Evolutionary conservation across 495 filamentous ascomycete genomes (phyloP).

Genomic region (Penicillium cosmopolitanum): DNA sequence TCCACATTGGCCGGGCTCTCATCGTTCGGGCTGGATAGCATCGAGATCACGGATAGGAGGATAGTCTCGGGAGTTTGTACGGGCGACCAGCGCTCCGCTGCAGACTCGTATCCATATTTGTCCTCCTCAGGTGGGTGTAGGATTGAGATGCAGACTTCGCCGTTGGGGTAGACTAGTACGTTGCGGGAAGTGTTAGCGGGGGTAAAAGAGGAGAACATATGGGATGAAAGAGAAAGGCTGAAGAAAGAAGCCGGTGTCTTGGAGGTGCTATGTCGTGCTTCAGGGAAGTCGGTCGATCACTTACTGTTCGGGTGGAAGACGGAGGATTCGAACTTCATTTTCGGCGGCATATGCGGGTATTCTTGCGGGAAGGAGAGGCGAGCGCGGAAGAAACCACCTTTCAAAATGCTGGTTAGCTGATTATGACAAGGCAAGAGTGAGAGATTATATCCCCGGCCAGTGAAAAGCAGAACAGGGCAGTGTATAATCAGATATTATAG

Average conservation of each 20-base stretch:
- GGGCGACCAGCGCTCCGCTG: constrained; percentile 94
- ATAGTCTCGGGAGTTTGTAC: constrained; percentile 97
- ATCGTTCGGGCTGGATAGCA: constrained; percentile 91
- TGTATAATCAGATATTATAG: too few species aligned
- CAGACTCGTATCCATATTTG: constrained; percentile 90
- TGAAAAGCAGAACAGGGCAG: background rate
- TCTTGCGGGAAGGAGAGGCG: constrained; percentile 75
- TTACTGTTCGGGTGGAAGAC: constrained; percentile 93
- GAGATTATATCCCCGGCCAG: background rate
- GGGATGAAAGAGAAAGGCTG: too few species aligned
- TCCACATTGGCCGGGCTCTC: constrained; percentile 96
- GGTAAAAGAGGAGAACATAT: too few species aligned
- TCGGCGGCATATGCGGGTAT: constrained; percentile 89
- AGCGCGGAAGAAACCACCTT: constrained; percentile 89
- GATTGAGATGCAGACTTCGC: constrained; percentile 96
- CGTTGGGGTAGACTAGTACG: constrained; percentile 72
- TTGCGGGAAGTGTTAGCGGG: background rate
- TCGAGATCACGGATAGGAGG: constrained; percentile 86
- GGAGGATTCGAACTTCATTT: constrained; percentile 85
- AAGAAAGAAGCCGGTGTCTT: too few species aligned
- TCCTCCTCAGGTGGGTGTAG: constrained; percentile 96
- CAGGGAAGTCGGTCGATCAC: constrained; percentile 20
- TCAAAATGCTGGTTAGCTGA: background rate
- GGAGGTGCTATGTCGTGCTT: background rate
- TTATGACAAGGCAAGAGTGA: background rate